These are phyloP conservation scores for Blastobotrys aristatus DNA, from an alignment of 1,139 yeast species.

Conservation along the genomic window DNA sequence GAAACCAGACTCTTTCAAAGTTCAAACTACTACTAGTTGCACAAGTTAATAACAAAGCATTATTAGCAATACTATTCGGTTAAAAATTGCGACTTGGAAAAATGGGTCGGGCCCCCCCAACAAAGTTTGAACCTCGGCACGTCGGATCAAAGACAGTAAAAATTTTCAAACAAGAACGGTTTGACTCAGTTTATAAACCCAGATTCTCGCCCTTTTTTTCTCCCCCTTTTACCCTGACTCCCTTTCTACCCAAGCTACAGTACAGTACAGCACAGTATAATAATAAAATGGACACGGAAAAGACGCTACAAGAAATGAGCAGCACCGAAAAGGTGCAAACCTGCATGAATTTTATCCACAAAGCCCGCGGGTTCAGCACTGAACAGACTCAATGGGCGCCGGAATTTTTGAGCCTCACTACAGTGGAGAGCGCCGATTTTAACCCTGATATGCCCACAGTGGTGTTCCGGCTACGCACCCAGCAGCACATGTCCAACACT, in stretches of 20 bases:
- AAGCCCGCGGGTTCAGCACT: background rate
- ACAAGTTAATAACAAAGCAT: no score
- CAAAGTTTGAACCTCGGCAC: background rate
- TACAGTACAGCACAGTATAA: no score
- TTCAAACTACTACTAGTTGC: no score
- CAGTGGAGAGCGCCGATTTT: slow-evolving; percentile 5
- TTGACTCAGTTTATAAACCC: background rate
- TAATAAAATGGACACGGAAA: background rate
- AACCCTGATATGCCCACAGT: slow-evolving; percentile 7
- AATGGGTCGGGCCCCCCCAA: no score
- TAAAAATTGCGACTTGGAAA: no score
- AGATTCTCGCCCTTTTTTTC: background rate
- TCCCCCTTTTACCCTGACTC: background rate
- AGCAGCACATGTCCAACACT: slow-evolving; percentile 11
- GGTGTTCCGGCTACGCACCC: slow-evolving; percentile 11
- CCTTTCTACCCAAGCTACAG: background rate
- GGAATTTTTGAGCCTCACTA: background rate
- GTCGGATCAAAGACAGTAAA: background rate
- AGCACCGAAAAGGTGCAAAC: slow-evolving; percentile 1
- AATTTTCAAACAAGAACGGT: background rate
- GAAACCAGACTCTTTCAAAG: no score
- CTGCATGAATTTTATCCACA: background rate
- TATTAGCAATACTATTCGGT: no score
- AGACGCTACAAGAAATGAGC: background rate
- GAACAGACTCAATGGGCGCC: background rate